phyloP scores from a whole-genome alignment of 345 rosid genomes.

The Pelargonium nanum region DNA sequence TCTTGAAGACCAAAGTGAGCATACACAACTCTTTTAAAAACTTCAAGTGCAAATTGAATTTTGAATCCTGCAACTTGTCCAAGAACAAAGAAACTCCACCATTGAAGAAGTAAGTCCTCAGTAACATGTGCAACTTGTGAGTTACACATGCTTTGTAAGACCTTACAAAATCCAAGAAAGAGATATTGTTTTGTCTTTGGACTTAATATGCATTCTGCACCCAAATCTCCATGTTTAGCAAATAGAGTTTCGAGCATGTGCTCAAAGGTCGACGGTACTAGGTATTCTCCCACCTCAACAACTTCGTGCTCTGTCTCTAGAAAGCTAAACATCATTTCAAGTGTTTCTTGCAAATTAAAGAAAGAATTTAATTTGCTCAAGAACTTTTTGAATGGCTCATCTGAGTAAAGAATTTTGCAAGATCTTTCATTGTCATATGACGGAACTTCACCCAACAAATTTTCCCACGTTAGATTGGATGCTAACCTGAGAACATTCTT shows the following conservation, averaged over 20 bases:
- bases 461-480: background rate
- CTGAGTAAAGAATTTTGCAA: background rate
- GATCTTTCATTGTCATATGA: background rate
- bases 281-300: background rate
- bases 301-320: no score
- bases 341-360: background rate
- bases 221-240: background rate
- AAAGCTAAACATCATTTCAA: background rate
- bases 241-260: background rate
- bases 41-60: background rate
- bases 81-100: background rate
- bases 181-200: background rate
- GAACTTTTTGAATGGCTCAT: background rate
- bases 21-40: background rate
- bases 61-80: background rate
- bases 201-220: background rate
- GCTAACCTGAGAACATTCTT: background rate
- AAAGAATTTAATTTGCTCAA: background rate
- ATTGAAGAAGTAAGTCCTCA: background rate
- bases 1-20: background rate
- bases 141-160: background rate
- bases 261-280: background rate
- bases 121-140: background rate
- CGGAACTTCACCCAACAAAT: background rate
- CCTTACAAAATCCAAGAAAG: background rate